phyloP scores from a whole-genome alignment of 2,329 filamentous ascomycete genomes.

The Phyllosticta citrichinensis region DNA sequence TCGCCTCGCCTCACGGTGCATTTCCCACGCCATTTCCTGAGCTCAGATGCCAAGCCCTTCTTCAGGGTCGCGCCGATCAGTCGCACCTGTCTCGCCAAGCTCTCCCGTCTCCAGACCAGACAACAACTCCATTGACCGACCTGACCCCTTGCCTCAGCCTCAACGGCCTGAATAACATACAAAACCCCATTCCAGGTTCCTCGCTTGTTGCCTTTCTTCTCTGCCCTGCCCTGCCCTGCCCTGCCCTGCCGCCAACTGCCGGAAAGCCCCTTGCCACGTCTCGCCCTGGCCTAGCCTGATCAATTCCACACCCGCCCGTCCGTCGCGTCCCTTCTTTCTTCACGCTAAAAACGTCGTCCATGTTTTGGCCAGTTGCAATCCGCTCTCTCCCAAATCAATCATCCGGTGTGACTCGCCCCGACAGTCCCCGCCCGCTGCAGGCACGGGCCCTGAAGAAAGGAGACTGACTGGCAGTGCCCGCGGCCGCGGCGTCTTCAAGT shows the following conservation, averaged over 20 bases:
- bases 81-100: constrained; percentile 6
- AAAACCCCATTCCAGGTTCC: neutral
- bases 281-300: neutral
- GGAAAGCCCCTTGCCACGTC: neutral
- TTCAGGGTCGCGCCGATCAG: constrained; percentile 5
- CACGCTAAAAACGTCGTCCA: neutral
- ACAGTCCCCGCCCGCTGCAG: neutral
- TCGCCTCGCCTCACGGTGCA: neutral
- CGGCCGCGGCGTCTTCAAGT: neutral
- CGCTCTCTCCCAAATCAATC: neutral
- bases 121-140: neutral
- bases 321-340: neutral
- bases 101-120: constrained; percentile 1
- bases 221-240: neutral
- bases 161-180: neutral
- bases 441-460: neutral
- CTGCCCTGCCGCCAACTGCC: neutral
- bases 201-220: neutral
- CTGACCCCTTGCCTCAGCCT: constrained; percentile 8
- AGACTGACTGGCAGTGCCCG: neutral
- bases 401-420: neutral
- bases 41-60: constrained; percentile 9
- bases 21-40: neutral
- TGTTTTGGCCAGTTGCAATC: neutral
- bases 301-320: neutral